phyloP scores from a whole-genome alignment of 2,329 filamentous ascomycete genomes.

The Penicillium hordei region DNA sequence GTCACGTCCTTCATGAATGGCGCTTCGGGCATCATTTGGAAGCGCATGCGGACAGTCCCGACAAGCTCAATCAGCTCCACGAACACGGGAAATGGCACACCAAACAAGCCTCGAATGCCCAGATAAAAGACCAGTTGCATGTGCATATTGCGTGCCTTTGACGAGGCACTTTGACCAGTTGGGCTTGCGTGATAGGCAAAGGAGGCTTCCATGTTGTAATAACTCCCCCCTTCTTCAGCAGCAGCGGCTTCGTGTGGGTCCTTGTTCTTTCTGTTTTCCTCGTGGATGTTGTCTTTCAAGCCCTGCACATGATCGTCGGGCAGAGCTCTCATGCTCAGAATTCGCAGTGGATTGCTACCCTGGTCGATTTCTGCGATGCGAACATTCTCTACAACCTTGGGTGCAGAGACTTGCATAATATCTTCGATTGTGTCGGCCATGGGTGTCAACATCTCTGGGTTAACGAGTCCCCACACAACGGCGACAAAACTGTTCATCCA shows the following conservation, averaged over 20 bases:
- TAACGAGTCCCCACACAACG: constrained; percentile 85
- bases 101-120: constrained; percentile 83
- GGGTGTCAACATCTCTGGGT: constrained; percentile 90
- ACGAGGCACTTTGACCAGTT: constrained; percentile 65
- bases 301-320: constrained; percentile 79
- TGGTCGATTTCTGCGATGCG: constrained; percentile 94
- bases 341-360: constrained; percentile 83
- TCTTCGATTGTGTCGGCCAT: constrained; percentile 93
- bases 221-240: constrained; percentile 85
- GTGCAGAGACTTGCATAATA: constrained; percentile 94
- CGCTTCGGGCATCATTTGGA: constrained; percentile 84
- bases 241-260: constrained; percentile 85
- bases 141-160: constrained; percentile 91
- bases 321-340: constrained; percentile 81
- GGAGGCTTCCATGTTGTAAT: constrained; percentile 87
- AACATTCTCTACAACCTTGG: constrained; percentile 87
- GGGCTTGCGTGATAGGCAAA: constrained; percentile 90
- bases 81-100: constrained; percentile 81
- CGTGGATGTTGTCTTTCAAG: constrained; percentile 76
- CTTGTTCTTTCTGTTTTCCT: constrained; percentile 75
- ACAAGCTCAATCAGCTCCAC: constrained; percentile 91
- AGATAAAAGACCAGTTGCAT: constrained; percentile 96
- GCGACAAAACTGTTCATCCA: constrained; percentile 92
- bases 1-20: constrained; percentile 91
- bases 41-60: constrained; percentile 76